Percentiles rank a stretch among this genome's conserved stretches.
Evolutionary conservation across 805 yeast genomes (phyloP).

Genomic region (Candida vartiovaarae): DNA sequence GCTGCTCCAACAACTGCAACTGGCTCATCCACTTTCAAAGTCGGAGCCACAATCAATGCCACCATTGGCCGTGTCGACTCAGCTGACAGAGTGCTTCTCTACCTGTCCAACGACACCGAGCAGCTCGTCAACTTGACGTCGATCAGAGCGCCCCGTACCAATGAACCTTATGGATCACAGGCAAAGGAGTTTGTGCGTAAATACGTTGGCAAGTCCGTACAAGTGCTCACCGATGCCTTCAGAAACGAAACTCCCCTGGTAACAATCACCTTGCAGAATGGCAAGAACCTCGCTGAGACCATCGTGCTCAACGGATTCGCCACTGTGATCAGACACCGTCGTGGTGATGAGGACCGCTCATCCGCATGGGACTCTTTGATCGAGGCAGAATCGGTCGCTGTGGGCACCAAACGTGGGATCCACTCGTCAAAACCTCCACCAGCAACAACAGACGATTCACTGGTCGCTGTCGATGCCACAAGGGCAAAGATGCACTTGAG

Average conservation of each 20-base stretch:
- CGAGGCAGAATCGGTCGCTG: constrained; percentile 61
- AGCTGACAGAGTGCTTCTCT: constrained; percentile 58
- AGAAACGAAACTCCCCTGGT: constrained; percentile 68
- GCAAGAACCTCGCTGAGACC: constrained; percentile 51
- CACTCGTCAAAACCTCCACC: constrained; percentile 48
- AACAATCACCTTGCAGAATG: constrained; percentile 44
- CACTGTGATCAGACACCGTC: constrained; percentile 69
- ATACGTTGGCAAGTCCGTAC: constrained; percentile 66
- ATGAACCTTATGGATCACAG: constrained; percentile 48
- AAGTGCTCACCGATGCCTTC: constrained; percentile 53
- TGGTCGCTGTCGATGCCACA: constrained; percentile 68
- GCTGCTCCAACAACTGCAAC: constrained; percentile 7
- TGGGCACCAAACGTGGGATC: constrained; percentile 52
- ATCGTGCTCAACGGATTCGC: constrained; percentile 66
- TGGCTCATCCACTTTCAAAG: constrained; percentile 22
- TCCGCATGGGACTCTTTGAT: constrained; percentile 70
- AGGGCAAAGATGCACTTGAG: constrained; percentile 71
- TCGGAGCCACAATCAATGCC: constrained; percentile 48
- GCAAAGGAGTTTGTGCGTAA: constrained; percentile 75
- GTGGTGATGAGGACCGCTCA: constrained; percentile 64
- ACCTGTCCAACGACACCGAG: constrained; percentile 38
- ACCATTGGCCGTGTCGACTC: constrained; percentile 54
- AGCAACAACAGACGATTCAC: constrained; percentile 52
- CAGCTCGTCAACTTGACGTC: constrained; percentile 70
- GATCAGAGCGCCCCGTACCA: constrained; percentile 63